Base-by-base conservation (phyloP, 1,284 basidiomycete genomes). In the Microstroma glucosiphilum region DNA sequence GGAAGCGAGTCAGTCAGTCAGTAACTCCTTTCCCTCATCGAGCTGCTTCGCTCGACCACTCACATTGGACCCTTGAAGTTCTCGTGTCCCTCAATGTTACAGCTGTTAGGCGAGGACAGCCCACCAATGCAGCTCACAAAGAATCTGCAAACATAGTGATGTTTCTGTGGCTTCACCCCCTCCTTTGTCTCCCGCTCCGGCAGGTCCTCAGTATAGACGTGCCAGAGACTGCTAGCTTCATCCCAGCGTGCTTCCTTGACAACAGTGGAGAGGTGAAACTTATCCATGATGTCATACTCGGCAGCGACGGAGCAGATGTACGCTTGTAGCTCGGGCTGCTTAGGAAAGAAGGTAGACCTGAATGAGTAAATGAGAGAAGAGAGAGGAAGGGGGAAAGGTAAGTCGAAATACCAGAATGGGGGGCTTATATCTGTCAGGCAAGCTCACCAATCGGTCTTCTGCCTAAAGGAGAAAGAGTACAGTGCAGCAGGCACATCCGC, bases 401-500 rank as follows among this genome's bases (percentile, higher is more conserved):
- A 57, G 26, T 19, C 9, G 26, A 23, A 7, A 8, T 15, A 21
- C 0, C 67, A 65, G 49, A 68, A 78, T 59, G 76, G 72, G 17
- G 67, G 64, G 21, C 68, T 9, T 9, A 9, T 37, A 37, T 37
- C 30, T 37, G 9, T 37, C 30, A 37, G 30, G 30, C 30, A 37
- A 37, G 30, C 30, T 37, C 30, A 65, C 76, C 76, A 78, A 63
- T 77, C 66, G 19, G 59, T 61, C 60, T 73, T 75, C 62, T 74
- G 73, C n/a, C 63, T 65, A 54, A 78, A 78, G 11, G 70, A 72
- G 56, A 69, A 76, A 19, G 71, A 74, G 68, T 79, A 79, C 58
- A 79, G 70, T n/a, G 73, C 65, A 1, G 72, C 70, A 6, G 77
- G 77, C 3, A 79, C 71, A 48, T 77, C 76, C 56, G 74, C 76